Evolutionary conservation across 2,329 filamentous ascomycete species (phyloP), one percentile per base, ranked within the genome.

Genomic region (Fusarium sp.): DNA sequence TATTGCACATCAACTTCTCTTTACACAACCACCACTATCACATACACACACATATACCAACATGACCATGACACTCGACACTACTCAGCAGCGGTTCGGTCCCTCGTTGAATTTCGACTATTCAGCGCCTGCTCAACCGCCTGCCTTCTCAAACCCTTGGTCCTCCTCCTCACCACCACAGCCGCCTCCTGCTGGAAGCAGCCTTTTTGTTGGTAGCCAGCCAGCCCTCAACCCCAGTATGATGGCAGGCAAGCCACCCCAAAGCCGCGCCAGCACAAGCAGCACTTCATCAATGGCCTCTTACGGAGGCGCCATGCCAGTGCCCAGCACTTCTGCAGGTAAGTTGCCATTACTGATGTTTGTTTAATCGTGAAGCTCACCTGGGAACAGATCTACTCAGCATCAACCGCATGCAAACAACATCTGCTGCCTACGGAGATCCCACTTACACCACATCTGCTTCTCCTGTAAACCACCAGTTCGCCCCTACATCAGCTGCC

Each of bases 1-100:
- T 67, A 73, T 61, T 57, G 55, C 56, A 63, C 50, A 72, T 60
- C 60, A 68, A 45, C 64, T 34, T 32, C 61, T 63, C 57, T 63
- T 42, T 34, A 66, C 65, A 34, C 23, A 32, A 71, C 63, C 59
- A 63, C 59, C 65, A 48, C 58, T 54, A 59, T 57, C 45, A 59
- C 48, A 63, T 64, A 58, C 73, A 83, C 89, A 81, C 81, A 97
- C 42, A 59, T 46, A 63, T 64, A 58, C 73, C 83, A 89, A 81
- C 81, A 97, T 97, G 94, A 96, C 93, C 84, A 97, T 97, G 93
- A 93, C 94, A 81, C 89, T 97, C 85, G 93, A 97, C 84, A 89
- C 90, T 77, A 92, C 94, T 81, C 93, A 95, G 83, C 93, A 90
- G 84, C 89, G 89, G 80, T 93, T 92, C 83, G 92, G 88, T 78